phyloP scores from a whole-genome alignment of 73 alveolate genomes.

The Symbiodinium natans region DNA sequence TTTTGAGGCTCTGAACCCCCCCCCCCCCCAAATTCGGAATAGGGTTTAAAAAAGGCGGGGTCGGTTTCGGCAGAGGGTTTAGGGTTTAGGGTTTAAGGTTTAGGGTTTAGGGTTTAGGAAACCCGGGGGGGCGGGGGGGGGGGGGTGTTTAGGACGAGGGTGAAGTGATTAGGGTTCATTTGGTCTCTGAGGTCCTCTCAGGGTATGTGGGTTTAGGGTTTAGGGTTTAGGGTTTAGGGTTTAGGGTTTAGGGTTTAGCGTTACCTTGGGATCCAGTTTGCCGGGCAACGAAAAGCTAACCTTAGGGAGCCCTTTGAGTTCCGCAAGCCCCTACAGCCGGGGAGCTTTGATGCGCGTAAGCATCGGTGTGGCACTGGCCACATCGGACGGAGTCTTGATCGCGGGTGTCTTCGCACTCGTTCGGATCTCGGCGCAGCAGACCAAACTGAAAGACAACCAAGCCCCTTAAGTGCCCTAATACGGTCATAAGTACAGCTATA shows the following conservation, averaged over 20 bases:
- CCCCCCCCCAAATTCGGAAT: too few species aligned
- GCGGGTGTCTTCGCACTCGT: slow-evolving; percentile 25
- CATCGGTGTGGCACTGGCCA: slow-evolving; percentile 9
- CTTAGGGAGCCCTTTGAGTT: too few species aligned
- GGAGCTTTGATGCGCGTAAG: slow-evolving; percentile 44
- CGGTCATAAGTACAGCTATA: not conserved
- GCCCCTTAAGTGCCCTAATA: not conserved
- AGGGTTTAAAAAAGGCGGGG: too few species aligned
- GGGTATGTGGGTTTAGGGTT: not conserved
- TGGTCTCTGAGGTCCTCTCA: not conserved
- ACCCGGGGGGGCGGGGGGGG: not conserved
- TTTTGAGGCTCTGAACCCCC: too few species aligned
- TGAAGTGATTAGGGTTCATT: not conserved
- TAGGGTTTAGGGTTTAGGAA: not conserved
- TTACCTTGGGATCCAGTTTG: too few species aligned
- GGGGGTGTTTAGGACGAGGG: not conserved
- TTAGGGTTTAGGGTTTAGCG: too few species aligned
- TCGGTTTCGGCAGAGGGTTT: too few species aligned
- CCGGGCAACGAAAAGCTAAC: too few species aligned
- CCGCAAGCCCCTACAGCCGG: not conserved
- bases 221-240: too few species aligned
- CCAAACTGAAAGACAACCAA: too few species aligned
- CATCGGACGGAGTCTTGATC: slow-evolving; percentile 47
- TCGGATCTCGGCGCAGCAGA: not conserved
- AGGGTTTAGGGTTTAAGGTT: not conserved